A percentile compares a stretch with the other conserved stretches of the same genome.
phyloP scores from a whole-genome alignment of 179 eudicot species.

The Carnegiea gigantea region DNA sequence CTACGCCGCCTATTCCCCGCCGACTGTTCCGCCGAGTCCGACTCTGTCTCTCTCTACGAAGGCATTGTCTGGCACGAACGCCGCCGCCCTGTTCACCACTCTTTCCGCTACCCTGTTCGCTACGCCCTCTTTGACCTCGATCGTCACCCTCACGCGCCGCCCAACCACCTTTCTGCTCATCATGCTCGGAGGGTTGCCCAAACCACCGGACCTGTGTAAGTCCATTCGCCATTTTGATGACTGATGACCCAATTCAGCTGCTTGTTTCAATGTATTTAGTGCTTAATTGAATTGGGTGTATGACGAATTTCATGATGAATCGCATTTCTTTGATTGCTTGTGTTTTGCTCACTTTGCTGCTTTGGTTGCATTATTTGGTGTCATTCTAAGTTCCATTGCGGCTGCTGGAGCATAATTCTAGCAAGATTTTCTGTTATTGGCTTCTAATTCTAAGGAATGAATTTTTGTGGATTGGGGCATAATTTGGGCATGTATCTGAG shows the following conservation, averaged over 20 bases:
- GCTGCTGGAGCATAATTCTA: too few species aligned
- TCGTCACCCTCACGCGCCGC: slow-evolving; percentile 29
- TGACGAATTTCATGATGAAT: not conserved
- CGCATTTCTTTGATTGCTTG: too few species aligned
- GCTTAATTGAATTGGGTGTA: not conserved
- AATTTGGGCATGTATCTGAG: too few species aligned
- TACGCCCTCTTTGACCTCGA: slow-evolving; percentile 80
- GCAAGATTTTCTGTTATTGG: too few species aligned
- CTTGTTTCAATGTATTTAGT: not conserved
- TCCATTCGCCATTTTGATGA: not conserved
- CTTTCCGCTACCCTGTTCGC: slow-evolving; percentile 67
- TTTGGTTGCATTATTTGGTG: not conserved
- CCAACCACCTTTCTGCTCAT: slow-evolving; percentile 53
- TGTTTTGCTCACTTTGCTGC: not conserved
- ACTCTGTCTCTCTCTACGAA: slow-evolving; percentile 51
- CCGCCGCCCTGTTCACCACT: slow-evolving; percentile 78
- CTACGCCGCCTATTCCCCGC: slow-evolving; percentile 24
- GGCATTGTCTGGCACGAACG: slow-evolving; percentile 93
- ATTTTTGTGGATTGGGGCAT: too few species aligned
- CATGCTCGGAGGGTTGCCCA: slow-evolving; percentile 53
- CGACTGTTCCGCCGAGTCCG: slow-evolving; percentile 13
- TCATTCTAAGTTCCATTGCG: too few species aligned
- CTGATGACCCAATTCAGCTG: not conserved
- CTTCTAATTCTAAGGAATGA: too few species aligned
- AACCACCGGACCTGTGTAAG: slow-evolving; percentile 76